Evolutionary conservation across 2,329 filamentous ascomycete genomes (phyloP).

Genomic region (Paraconiothyrium sp.): DNA sequence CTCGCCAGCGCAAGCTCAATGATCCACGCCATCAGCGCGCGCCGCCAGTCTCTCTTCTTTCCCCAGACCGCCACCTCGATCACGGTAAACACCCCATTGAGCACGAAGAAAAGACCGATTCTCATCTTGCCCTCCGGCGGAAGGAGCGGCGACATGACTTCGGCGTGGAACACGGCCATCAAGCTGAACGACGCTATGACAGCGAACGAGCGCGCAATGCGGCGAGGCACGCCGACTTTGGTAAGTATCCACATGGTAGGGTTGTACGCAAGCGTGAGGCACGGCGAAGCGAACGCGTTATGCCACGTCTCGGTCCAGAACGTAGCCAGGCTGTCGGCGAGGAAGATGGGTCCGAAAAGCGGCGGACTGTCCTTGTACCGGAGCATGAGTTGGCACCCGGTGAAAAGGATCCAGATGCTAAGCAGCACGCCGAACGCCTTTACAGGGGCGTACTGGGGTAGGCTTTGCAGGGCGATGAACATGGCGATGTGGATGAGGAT

Average conservation of each 20-base stretch:
- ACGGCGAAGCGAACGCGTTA: slow-evolving; percentile 54
- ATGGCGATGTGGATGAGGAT: slow-evolving; percentile 45
- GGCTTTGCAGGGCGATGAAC: slow-evolving; percentile 47
- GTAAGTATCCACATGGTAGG: slow-evolving; percentile 48
- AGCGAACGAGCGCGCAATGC: slow-evolving; percentile 46
- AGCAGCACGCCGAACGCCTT: slow-evolving; percentile 52
- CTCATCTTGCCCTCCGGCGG: slow-evolving; percentile 39
- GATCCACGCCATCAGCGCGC: slow-evolving; percentile 44
- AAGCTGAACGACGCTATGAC: slow-evolving; percentile 51
- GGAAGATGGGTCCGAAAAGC: slow-evolving; percentile 54
- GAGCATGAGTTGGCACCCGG: slow-evolving; percentile 48
- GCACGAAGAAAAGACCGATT: slow-evolving; percentile 51
- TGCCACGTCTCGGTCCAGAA: slow-evolving; percentile 57
- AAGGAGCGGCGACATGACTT: slow-evolving; percentile 49
- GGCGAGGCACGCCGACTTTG: slow-evolving; percentile 40
- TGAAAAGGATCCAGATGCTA: slow-evolving; percentile 55
- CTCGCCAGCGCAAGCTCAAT: slow-evolving; percentile 47
- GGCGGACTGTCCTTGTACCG: slow-evolving; percentile 49
- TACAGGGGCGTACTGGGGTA: slow-evolving; percentile 50
- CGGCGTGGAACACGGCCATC: slow-evolving; percentile 54
- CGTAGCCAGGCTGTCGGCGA: slow-evolving; percentile 39
- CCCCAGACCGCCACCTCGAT: slow-evolving; percentile 47
- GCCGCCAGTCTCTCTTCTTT: slow-evolving; percentile 44
- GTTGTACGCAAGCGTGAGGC: slow-evolving; percentile 50
- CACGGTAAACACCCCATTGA: slow-evolving; percentile 52